phyloP scores from a whole-genome alignment of 768 basidiomycete species.

The button mushroom (Agaricus bisporus) region DNA sequence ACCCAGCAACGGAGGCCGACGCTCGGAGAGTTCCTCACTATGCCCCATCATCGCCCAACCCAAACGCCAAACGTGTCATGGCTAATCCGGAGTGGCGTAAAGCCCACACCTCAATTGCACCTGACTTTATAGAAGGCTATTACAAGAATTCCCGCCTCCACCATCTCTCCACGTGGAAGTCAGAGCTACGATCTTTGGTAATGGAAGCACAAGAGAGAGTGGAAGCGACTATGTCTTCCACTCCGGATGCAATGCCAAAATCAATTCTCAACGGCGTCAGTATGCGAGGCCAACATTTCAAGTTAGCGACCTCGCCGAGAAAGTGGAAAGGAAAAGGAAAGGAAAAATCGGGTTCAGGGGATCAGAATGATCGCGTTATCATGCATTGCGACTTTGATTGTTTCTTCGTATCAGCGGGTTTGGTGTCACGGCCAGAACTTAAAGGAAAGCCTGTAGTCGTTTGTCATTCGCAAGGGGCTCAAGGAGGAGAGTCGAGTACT shows the following conservation, averaged over 20 bases:
- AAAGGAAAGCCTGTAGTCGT: constrained; percentile 89
- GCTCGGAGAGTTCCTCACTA: constrained; percentile 53
- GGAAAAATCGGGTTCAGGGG: constrained; percentile 15
- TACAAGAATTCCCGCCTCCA: constrained; percentile 89
- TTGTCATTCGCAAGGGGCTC: constrained; percentile 83
- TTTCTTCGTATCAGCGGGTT: constrained; percentile 93
- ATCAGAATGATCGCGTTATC: constrained; percentile 56
- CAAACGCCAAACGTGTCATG: constrained; percentile 72
- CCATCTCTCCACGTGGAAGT: constrained; percentile 87
- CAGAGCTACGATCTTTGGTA: constrained; percentile 78
- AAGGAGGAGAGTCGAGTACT: constrained; percentile 72
- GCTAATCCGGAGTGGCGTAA: constrained; percentile 80
- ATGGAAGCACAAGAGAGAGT: constrained; percentile 71
- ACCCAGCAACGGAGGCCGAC: constrained; percentile 35
- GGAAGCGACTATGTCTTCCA: constrained; percentile 28
- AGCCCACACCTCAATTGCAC: constrained; percentile 80
- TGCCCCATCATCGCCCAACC: constrained; percentile 64
- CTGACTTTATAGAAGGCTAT: constrained; percentile 83
- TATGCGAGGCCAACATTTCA: constrained; percentile 47
- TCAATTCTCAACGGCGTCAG: constrained; percentile 26
- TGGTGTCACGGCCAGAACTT: constrained; percentile 73
- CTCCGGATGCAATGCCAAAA: constrained; percentile 10
- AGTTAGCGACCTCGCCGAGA: constrained; percentile 37
- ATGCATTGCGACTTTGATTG: constrained; percentile 97
- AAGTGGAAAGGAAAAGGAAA: constrained; percentile 53